Percentiles rank a stretch among this genome's conserved stretches.
Conservation (phyloP, 768 basidiomycete species). For the Asterophora parasitica region DNA sequence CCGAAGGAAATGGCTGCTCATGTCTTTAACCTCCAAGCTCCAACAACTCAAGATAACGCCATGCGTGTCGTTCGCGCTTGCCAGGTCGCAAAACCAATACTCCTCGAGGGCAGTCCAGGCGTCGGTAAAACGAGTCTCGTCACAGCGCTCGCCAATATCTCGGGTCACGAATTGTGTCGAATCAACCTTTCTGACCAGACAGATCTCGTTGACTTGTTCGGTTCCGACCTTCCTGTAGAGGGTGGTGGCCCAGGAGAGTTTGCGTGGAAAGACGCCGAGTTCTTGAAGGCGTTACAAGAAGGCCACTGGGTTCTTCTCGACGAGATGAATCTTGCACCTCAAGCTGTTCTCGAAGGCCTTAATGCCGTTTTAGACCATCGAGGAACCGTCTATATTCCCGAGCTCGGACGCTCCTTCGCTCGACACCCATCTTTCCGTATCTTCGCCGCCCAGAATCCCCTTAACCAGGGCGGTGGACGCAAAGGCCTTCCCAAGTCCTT, state of each 20-base stretch:
- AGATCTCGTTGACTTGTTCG: conserved; percentile 93
- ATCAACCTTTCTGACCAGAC: conserved; percentile 99
- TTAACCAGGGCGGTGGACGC: conserved; percentile 92
- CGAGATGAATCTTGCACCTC: conserved; percentile 98
- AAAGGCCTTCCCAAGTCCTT: conserved; percentile 98
- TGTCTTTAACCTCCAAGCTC: conserved; percentile 78
- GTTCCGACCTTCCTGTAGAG: conserved; percentile 93
- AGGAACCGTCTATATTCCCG: conserved; percentile 91
- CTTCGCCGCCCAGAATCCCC: conserved; percentile 96
- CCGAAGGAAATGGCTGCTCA: conserved; percentile 28
- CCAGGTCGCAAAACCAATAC: conserved; percentile 85
- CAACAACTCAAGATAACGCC: conserved; percentile 85
- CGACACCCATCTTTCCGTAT: conserved; percentile 93
- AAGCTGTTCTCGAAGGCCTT: conserved; percentile 93
- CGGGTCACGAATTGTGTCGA: conserved; percentile 77
- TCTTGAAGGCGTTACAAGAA: conserved; percentile 87
- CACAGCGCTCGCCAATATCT: conserved; percentile 75
- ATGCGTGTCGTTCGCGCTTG: conserved; percentile 86
- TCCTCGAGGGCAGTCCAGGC: conserved; percentile 96
- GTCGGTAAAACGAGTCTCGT: conserved; percentile 97
- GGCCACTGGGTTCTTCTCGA: conserved; percentile 98
- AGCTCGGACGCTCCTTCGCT: conserved; percentile 82
- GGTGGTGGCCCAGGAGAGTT: conserved; percentile 90
- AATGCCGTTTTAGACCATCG: conserved; percentile 96
- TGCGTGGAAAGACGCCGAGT: conserved; percentile 96